These are phyloP conservation scores for Serendipita sp. DNA, from an alignment of 768 basidiomycete genomes.

Conservation along the genomic window DNA sequence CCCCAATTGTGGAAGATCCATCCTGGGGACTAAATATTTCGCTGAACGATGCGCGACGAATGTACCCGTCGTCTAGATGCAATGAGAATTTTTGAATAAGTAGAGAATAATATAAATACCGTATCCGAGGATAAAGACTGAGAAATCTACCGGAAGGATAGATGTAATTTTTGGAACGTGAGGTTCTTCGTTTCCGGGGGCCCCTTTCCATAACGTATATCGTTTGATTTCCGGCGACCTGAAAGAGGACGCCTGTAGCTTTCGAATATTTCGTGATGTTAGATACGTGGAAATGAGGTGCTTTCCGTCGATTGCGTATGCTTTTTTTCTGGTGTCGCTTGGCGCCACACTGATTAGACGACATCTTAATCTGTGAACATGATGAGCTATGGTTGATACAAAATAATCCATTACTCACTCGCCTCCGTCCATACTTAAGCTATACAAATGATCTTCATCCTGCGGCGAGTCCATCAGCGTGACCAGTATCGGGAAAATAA, in stretches of 20 bases:
- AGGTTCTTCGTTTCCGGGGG: not conserved
- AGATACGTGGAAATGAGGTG: no score
- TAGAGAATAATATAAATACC: conserved; percentile 26
- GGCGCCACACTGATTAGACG: no score
- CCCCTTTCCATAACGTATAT: not conserved
- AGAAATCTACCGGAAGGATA: conserved; percentile 40
- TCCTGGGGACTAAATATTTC: conserved; percentile 14
- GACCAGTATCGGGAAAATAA: not conserved
- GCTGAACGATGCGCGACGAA: conserved; percentile 18
- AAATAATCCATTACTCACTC: no score
- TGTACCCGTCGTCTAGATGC: conserved; percentile 19
- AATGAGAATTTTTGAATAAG: not conserved
- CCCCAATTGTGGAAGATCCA: conserved; percentile 14
- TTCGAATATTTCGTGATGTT: no score
- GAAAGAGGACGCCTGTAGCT: no score
- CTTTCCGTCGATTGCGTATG: no score
- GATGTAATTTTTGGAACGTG: conserved; percentile 21
- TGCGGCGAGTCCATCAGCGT: no score
- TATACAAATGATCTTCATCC: no score
- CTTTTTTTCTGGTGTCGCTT: no score
- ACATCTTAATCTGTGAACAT: no score
- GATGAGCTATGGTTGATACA: no score
- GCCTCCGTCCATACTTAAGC: no score
- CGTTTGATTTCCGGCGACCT: not conserved
- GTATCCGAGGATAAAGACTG: conserved; percentile 45